These are phyloP conservation scores for Solanum sejunctum DNA, from an alignment of 257 asterid genomes.

Conservation along the genomic window DNA sequence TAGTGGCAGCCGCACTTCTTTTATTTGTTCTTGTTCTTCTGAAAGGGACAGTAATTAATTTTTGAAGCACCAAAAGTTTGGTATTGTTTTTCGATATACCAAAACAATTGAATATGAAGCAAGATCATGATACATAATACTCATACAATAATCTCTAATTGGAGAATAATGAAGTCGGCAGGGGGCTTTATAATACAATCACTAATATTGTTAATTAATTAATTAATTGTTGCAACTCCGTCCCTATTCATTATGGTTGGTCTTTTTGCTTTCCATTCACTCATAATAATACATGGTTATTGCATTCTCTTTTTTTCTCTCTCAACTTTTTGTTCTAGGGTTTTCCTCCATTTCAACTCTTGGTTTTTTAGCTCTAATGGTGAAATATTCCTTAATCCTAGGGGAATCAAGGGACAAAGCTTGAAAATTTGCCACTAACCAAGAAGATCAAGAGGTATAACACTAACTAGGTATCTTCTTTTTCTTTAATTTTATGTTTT, in stretches of 20 bases:
- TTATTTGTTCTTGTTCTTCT: not conserved
- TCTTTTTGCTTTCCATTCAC: not conserved
- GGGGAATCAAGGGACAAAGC: not conserved
- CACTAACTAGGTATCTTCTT: not conserved
- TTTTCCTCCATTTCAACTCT: not conserved
- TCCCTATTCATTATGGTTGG: not conserved
- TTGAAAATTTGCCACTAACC: not conserved
- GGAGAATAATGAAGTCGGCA: not conserved
- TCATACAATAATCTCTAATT: not conserved
- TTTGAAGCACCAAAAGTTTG: not conserved
- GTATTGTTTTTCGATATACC: not conserved
- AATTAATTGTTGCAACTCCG: not conserved
- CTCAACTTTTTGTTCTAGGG: not conserved
- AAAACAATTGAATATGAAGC: not conserved
- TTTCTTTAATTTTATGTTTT: not conserved
- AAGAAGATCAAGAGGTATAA: not conserved
- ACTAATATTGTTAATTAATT: not conserved
- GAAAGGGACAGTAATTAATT: not conserved
- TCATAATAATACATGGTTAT: not conserved
- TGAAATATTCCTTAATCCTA: not conserved
- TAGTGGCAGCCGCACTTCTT: not conserved
- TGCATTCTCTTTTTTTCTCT: not conserved
- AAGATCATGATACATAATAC: not conserved
- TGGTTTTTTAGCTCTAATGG: not conserved
- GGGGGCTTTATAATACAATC: not conserved